Percentiles rank a stretch among this genome's conserved stretches.
phyloP scores from a whole-genome alignment of 2,329 filamentous ascomycete genomes.

The Pyrenochaeta sp. region DNA sequence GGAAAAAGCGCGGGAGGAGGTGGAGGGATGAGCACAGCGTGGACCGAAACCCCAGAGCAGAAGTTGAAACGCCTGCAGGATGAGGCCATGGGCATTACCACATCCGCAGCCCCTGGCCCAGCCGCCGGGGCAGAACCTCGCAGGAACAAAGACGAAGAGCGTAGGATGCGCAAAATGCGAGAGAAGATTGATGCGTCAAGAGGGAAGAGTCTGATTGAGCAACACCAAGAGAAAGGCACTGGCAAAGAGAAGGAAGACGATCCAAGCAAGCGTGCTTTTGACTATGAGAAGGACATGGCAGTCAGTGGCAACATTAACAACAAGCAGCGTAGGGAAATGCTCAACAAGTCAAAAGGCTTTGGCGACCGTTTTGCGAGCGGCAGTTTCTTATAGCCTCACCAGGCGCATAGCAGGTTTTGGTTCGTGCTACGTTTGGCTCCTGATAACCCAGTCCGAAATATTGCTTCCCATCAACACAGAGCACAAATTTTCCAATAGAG shows the following conservation, averaged over 20 bases:
- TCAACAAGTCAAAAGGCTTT: constrained; percentile 82
- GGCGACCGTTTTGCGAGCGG: constrained; percentile 82
- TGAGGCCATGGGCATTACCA: constrained; percentile 77
- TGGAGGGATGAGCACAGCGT: constrained; percentile 67
- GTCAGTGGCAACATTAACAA: constrained; percentile 74
- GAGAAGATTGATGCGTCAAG: constrained; percentile 61
- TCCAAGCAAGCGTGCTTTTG: constrained; percentile 86
- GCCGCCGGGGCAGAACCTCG: constrained; percentile 36
- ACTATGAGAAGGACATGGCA: constrained; percentile 93
- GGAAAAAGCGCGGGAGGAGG: constrained; percentile 64
- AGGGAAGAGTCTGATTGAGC: constrained; percentile 56
- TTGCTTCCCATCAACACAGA: no score
- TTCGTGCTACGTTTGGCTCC: no score
- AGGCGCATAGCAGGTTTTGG: no score
- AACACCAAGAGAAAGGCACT: constrained; percentile 54
- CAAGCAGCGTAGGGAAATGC: constrained; percentile 77
- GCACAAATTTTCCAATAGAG: no score
- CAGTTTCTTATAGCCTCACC: constrained; percentile 59
- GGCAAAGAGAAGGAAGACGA: constrained; percentile 80
- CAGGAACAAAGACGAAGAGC: constrained; percentile 51
- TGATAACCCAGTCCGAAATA: no score
- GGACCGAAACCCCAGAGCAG: constrained; percentile 91
- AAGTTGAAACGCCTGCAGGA: constrained; percentile 82
- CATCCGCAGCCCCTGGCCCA: constrained; percentile 43
- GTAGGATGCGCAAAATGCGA: constrained; percentile 59